Conservation (phyloP, 1,284 basidiomycete species). For the Ganoderma meredithae region DNA sequence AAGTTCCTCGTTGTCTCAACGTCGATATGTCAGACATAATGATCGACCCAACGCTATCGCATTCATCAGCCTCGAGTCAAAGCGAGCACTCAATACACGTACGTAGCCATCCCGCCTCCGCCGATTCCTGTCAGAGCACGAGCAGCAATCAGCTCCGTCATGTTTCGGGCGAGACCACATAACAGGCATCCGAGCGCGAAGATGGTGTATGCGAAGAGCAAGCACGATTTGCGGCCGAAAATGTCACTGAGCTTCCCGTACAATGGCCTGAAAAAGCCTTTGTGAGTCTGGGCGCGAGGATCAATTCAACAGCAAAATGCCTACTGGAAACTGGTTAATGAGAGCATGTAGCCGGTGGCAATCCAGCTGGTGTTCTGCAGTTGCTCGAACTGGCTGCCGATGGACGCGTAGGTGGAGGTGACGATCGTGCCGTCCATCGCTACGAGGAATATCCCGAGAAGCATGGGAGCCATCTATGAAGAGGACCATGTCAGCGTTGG, state of each 20-base stretch:
- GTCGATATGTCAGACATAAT: conserved; percentile 70
- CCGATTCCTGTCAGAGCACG: conserved; percentile 70
- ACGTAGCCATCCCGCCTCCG: conserved; percentile 72
- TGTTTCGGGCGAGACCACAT: conserved; percentile 60
- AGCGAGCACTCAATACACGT: conserved; percentile 33
- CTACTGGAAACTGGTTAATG: conserved; percentile 67
- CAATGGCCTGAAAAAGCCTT: conserved; percentile 51
- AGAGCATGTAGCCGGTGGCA: conserved; percentile 68
- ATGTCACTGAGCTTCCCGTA: conserved; percentile 74
- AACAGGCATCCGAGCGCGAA: conserved; percentile 62
- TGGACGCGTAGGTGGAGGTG: conserved; percentile 65
- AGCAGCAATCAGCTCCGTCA: conserved; percentile 62
- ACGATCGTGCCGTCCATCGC: conserved; percentile 70
- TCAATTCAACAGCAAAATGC: conserved; percentile 32
- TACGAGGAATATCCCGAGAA: conserved; percentile 62
- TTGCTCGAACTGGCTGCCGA: conserved; percentile 68
- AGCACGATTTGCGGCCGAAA: conserved; percentile 65
- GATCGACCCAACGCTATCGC: conserved; percentile 60
- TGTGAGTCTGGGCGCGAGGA: background rate
- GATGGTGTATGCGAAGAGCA: conserved; percentile 61
- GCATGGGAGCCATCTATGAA: conserved; percentile 60
- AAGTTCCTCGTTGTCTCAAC: conserved; percentile 63
- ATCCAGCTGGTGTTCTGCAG: conserved; percentile 74
- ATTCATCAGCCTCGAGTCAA: background rate
- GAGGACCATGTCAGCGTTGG: background rate